A percentile compares a stretch with the other conserved stretches of the same genome.
phyloP scores from a whole-genome alignment of 2,329 filamentous ascomycete species.

The Alternaria novae-zelandiae region DNA sequence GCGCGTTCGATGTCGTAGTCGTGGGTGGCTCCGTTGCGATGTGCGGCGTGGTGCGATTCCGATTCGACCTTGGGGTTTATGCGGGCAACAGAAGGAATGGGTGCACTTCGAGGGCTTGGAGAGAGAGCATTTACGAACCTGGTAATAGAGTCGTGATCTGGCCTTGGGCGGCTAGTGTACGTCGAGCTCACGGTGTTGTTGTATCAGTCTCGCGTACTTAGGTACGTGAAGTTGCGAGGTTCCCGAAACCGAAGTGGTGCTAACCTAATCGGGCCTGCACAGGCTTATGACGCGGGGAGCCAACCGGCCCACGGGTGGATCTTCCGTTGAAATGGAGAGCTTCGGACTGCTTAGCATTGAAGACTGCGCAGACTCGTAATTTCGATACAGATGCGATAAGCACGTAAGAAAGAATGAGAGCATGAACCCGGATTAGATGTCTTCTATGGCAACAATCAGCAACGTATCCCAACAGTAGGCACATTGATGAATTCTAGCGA shows the following conservation, averaged over 20 bases:
- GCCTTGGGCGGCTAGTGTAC: slow-evolving; percentile 1
- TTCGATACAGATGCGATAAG: not conserved
- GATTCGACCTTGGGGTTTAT: slow-evolving; percentile 28
- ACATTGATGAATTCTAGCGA: not conserved
- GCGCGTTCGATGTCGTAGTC: not conserved
- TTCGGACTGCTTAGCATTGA: not conserved
- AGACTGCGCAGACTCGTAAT: not conserved
- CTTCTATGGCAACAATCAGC: not conserved
- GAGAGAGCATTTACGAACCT: slow-evolving; percentile 22
- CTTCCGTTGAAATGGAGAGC: not conserved
- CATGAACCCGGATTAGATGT: not conserved
- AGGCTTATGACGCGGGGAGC: slow-evolving; percentile 14
- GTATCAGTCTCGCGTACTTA: slow-evolving; percentile 24
- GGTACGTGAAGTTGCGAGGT: slow-evolving; percentile 25
- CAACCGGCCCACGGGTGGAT: slow-evolving; percentile 9
- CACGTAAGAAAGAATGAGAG: not conserved
- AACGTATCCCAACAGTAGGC: not conserved
- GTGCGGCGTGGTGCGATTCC: slow-evolving; percentile 15
- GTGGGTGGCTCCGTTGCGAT: slow-evolving; percentile 10
- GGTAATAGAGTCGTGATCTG: not conserved
- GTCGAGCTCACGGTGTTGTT: slow-evolving; percentile 9
- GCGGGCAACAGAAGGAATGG: slow-evolving; percentile 43
- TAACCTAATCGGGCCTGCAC: slow-evolving; percentile 8
- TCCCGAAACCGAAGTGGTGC: slow-evolving; percentile 20
- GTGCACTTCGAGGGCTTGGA: slow-evolving; percentile 54